Conservation (phyloP, 1,139 yeast genomes). For the Eremothecium coryli region DNA sequence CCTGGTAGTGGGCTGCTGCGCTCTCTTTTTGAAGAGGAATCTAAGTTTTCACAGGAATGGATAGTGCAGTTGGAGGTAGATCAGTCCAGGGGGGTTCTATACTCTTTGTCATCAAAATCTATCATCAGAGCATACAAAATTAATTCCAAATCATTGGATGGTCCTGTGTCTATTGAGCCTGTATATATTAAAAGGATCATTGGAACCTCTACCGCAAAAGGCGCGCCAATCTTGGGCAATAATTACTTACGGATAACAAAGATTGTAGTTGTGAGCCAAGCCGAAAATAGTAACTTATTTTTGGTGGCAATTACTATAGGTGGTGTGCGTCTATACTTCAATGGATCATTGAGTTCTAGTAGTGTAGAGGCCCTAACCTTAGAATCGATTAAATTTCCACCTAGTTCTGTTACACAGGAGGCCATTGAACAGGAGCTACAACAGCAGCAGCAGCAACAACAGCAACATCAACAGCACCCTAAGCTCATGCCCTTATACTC, state of each 20-base stretch:
- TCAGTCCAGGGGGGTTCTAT: constrained; percentile 63
- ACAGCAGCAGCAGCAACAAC: constrained; percentile 33
- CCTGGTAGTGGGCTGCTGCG: constrained; percentile 40
- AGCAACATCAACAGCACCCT: constrained; percentile 37
- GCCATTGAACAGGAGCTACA: constrained; percentile 39
- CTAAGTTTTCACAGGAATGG: constrained; percentile 40
- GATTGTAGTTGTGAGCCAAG: constrained; percentile 51
- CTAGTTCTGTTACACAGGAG: constrained; percentile 53
- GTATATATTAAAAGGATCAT: constrained; percentile 43
- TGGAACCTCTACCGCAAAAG: constrained; percentile 43
- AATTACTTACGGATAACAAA: constrained; percentile 45
- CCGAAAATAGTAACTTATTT: constrained; percentile 63
- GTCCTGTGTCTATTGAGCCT: constrained; percentile 32
- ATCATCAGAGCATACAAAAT: constrained; percentile 73
- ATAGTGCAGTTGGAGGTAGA: constrained; percentile 64
- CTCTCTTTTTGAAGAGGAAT: constrained; percentile 29
- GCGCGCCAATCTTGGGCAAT: constrained; percentile 32
- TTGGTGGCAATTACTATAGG: constrained; percentile 77
- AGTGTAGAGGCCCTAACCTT: constrained; percentile 38
- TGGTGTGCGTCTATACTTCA: constrained; percentile 73
- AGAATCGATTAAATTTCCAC: constrained; percentile 62
- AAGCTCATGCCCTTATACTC: constrained; percentile 27
- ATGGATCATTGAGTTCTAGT: constrained; percentile 37
- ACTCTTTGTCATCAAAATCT: constrained; percentile 76
- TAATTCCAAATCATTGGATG: constrained; percentile 32